Conservation (phyloP, 257 asterid species). For the Solanum chilense region DNA sequence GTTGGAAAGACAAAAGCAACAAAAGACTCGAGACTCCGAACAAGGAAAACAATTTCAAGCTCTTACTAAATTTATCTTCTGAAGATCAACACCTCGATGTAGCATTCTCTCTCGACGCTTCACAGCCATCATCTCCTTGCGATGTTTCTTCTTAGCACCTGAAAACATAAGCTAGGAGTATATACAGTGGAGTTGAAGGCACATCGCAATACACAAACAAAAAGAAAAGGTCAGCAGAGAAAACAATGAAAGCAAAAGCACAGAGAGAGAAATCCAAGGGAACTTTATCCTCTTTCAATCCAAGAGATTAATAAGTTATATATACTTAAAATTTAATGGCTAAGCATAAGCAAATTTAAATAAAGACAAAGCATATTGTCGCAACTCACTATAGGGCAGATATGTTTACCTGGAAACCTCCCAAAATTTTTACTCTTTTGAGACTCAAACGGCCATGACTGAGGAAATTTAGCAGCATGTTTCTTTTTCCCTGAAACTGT, state of each 20-base stretch:
- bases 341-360: not conserved
- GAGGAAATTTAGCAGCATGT: constrained; percentile 37
- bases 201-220: not conserved
- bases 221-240: not conserved
- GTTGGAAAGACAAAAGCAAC: not conserved
- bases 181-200: constrained; percentile 10
- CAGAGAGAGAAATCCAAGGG: not conserved
- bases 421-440: constrained; percentile 46
- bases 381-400: not conserved
- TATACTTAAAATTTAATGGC: not conserved
- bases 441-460: constrained; percentile 60
- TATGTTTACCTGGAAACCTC: constrained; percentile 43
- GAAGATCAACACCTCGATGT: constrained; percentile 82
- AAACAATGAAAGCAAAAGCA: not conserved
- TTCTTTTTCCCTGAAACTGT: constrained; percentile 64
- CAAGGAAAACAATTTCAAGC: not conserved
- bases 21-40: not conserved
- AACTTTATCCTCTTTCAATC: not conserved
- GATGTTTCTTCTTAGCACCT: constrained; percentile 90
- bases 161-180: constrained; percentile 11
- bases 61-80: constrained; percentile 70
- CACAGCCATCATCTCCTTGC: constrained; percentile 64
- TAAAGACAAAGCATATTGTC: not conserved
- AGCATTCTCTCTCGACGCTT: constrained; percentile 83
- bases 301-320: not conserved